Evolutionary conservation across 73 alveolate species (phyloP).

Genomic region (Halteria grandinella): DNA sequence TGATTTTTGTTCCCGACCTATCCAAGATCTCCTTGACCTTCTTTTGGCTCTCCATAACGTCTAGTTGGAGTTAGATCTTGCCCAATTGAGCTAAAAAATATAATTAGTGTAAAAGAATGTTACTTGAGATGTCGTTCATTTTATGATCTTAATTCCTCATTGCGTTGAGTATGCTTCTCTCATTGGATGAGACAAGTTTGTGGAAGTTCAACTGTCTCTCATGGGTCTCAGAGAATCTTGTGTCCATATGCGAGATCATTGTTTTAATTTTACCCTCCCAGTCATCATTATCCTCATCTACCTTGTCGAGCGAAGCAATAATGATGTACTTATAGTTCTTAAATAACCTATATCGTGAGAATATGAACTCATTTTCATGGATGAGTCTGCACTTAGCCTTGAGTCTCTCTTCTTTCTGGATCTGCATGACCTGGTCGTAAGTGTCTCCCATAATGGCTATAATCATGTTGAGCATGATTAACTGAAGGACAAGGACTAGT

Average conservation of each 20-base stretch:
- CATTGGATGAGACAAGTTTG: neutral
- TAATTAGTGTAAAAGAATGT: no score
- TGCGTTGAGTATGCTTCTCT: no score
- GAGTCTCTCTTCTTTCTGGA: slow-evolving; percentile 40
- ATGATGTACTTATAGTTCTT: slow-evolving; percentile 15
- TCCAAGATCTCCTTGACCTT: slow-evolving; percentile 2
- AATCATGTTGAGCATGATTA: slow-evolving; percentile 15
- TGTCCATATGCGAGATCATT: neutral
- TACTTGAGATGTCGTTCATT: slow-evolving; percentile 23
- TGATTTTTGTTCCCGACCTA: slow-evolving; percentile 26
- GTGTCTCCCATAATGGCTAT: slow-evolving; percentile 54
- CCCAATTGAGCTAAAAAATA: neutral
- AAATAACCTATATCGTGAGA: slow-evolving; percentile 20
- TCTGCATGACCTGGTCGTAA: slow-evolving; percentile 23
- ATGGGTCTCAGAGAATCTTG: slow-evolving; percentile 2
- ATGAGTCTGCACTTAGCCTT: slow-evolving; percentile 44
- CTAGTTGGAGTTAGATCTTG: neutral
- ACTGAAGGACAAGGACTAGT: neutral
- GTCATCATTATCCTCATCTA: neutral
- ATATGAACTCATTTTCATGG: slow-evolving; percentile 46
- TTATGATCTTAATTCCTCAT: slow-evolving; percentile 12
- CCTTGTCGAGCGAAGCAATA: slow-evolving; percentile 24
- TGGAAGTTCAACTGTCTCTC: neutral
- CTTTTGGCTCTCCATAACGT: slow-evolving; percentile 9
- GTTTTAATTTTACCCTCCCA: slow-evolving; percentile 47